Evolutionary conservation across 2,329 filamentous ascomycete genomes (phyloP).

Genomic region (Huntiella savannae): DNA sequence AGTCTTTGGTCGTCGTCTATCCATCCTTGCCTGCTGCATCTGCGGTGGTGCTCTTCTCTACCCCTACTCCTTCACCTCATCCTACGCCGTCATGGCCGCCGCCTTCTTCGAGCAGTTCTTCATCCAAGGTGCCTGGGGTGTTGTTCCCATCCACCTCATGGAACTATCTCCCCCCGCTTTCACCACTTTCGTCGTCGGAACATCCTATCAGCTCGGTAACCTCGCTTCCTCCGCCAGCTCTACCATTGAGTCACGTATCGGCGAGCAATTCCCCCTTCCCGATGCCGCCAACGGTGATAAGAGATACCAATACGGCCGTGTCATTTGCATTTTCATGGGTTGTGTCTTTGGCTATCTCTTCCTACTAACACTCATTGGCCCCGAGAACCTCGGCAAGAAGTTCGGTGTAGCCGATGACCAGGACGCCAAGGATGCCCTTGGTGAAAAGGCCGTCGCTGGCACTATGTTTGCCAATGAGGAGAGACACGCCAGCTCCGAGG

Average conservation of each 20-base stretch:
- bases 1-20: conserved; percentile 51
- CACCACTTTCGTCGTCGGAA: conserved; percentile 56
- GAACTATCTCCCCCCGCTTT: conserved; percentile 54
- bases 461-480: not conserved
- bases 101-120: conserved; percentile 61
- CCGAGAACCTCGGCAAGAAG: conserved; percentile 31
- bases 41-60: conserved; percentile 44
- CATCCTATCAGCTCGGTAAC: conserved; percentile 60
- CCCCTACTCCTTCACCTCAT: conserved; percentile 47
- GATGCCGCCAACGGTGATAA: conserved; percentile 27
- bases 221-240: conserved; percentile 48
- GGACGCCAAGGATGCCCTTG: conserved; percentile 28
- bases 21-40: conserved; percentile 41
- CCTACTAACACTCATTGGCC: conserved; percentile 42
- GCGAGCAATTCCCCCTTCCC: conserved; percentile 53
- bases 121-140: conserved; percentile 58
- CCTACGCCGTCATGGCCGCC: conserved; percentile 38
- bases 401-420: conserved; percentile 31
- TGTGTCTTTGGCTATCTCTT: conserved; percentile 53
- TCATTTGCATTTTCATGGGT: conserved; percentile 83
- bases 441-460: conserved; percentile 19
- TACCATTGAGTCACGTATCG: conserved; percentile 59
- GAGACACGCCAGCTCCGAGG: conserved; percentile 3
- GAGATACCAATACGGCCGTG: conserved; percentile 58
- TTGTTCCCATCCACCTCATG: conserved; percentile 62